Percentiles rank a stretch among this genome's conserved stretches.
phyloP scores from a whole-genome alignment of 2,329 filamentous ascomycete genomes.

The Westerdykella ornata region DNA sequence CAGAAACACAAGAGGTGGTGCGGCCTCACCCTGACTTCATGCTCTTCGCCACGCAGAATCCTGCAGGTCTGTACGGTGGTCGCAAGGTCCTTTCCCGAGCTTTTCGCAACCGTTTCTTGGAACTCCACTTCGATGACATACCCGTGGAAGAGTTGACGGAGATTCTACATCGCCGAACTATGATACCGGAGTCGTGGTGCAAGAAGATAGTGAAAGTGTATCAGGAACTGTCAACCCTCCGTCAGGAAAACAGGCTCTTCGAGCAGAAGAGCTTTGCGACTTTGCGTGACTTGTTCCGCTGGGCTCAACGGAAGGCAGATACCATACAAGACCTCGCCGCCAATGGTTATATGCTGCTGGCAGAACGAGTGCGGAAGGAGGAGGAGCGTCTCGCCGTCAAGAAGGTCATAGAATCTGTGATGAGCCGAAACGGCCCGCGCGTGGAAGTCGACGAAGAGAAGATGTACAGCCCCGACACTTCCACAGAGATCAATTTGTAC shows the following conservation, averaged over 20 bases:
- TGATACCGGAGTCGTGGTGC: conserved; percentile 87
- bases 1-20: conserved; percentile 92
- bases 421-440: conserved; percentile 54
- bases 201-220: conserved; percentile 88
- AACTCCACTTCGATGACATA: conserved; percentile 97
- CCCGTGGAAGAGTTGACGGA: conserved; percentile 88
- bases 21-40: conserved; percentile 92
- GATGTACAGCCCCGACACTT: conserved; percentile 56
- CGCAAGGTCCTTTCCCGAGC: conserved; percentile 88
- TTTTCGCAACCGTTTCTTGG: conserved; percentile 93
- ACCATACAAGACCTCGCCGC: conserved; percentile 80
- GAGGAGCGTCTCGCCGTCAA: conserved; percentile 83
- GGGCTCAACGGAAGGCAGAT: conserved; percentile 80
- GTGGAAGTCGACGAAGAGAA: conserved; percentile 67
- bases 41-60: conserved; percentile 97
- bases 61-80: conserved; percentile 88
- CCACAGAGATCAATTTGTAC: conserved; percentile 34
- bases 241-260: conserved; percentile 85
- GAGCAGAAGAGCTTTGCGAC: conserved; percentile 98
- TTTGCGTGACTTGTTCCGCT: conserved; percentile 88
- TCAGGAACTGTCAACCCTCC: conserved; percentile 78
- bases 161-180: conserved; percentile 81
- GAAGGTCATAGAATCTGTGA: conserved; percentile 77
- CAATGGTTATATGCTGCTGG: conserved; percentile 94
- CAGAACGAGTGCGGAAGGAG: conserved; percentile 84